These are phyloP conservation scores for Sutorius australiensis DNA, from an alignment of 768 basidiomycete species.

Conservation along the genomic window DNA sequence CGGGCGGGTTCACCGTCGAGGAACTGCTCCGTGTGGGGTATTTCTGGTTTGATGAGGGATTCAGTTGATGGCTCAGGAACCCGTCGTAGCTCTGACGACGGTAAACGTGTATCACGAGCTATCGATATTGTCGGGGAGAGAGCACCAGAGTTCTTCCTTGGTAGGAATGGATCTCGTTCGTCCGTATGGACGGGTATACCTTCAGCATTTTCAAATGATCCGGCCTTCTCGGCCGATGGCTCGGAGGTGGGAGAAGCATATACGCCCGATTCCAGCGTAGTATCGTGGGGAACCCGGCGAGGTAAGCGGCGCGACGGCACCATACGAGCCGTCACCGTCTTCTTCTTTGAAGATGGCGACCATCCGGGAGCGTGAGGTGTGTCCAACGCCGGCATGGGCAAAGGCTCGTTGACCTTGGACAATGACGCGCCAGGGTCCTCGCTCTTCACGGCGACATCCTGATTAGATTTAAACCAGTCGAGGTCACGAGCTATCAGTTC, in stretches of 20 bases:
- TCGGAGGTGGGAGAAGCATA: neutral
- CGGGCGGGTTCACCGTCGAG: neutral
- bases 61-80: neutral
- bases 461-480: conserved; percentile 27
- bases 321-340: conserved; percentile 26
- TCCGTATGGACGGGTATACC: neutral
- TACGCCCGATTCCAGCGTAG: neutral
- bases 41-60: neutral
- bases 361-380: neutral
- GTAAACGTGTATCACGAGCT: neutral
- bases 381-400: neutral
- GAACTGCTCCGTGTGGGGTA: neutral
- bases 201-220: neutral
- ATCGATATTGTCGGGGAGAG: neutral
- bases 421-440: neutral
- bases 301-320: conserved; percentile 23
- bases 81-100: neutral
- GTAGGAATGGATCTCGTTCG: neutral
- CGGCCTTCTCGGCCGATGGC: neutral
- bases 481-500: conserved; percentile 28
- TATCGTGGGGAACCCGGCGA: conserved; percentile 11
- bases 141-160: neutral
- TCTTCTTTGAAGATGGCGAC: conserved; percentile 12
- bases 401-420: neutral
- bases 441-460: neutral